Base-by-base conservation (phyloP, 257 asterid genomes). In the Fraxinus americana region DNA sequence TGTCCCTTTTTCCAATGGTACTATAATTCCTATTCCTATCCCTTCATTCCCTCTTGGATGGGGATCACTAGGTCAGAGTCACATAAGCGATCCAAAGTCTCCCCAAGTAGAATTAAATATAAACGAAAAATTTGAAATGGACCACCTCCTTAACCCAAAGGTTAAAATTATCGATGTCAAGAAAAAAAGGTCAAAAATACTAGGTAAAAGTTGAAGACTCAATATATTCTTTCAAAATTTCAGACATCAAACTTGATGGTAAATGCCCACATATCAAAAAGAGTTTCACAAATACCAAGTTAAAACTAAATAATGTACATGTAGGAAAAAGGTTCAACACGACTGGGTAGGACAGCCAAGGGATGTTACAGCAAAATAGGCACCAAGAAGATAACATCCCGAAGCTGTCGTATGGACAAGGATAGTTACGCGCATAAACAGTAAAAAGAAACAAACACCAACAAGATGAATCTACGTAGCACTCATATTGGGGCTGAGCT, bases 401-500 rank as follows among this genome's bases (percentile, higher is more conserved):
- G 2, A 27, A 70, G 77, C 79, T 50, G 81, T 67, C 76, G 13
- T 78, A 84, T 41, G 54, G 80, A 77, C 80, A 34, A 11, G 70
- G 67, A 19, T 52, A 70, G 74, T 63, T 16, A 23, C 74, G 36
- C 25, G 41, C 16, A 73, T 41, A 71, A 54, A 74, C 57, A 76
- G 61, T 74, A 8, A 8, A 59, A 52, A 73, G 52, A 2, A 79
- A 79, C 85, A 78, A 80, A 12, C 66, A 41, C 82, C 39, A 17
- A 17, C 78, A 63, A 27, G 32, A 63, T n/a, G 29, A 79, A 66
- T 71, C 81, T 79, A 77, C 76, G 74, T 30, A 59, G 63, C 72
- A 73, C 75, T 88, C 85, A 88, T 2, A 81, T 17, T 21, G 89
- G 92, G 45, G 89, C 86, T 61, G 92, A 88, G 85, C 87, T 88